These are phyloP conservation scores for Chenopodium berlandieri DNA, from an alignment of 148 eudicot genomes.

Conservation along the genomic window DNA sequence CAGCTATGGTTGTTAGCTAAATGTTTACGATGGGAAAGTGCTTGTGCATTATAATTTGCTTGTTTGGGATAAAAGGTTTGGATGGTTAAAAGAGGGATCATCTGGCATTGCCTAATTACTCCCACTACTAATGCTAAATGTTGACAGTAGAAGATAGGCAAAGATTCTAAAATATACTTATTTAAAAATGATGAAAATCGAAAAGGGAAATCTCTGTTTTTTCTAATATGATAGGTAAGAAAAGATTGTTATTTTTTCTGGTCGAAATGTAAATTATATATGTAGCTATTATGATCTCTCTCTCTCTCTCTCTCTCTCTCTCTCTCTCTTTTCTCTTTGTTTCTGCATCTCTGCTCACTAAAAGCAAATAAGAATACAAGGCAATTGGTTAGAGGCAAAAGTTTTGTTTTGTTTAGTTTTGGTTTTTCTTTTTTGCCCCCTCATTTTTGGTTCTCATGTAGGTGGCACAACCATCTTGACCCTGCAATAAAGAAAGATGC, in stretches of 20 bases:
- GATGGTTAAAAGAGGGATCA: neutral
- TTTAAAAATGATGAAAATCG: too few species aligned
- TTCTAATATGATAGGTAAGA: neutral
- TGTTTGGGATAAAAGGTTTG: neutral
- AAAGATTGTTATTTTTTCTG: too few species aligned
- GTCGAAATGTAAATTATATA: neutral
- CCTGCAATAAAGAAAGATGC: slow-evolving; percentile 81
- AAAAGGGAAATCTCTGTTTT: neutral
- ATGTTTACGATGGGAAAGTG: neutral
- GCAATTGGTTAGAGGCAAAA: neutral
- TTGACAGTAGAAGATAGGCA: neutral
- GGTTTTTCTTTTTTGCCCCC: neutral
- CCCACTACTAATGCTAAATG: neutral
- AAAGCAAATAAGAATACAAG: neutral
- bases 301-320: too few species aligned
- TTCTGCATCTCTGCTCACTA: neutral
- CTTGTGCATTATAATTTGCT: neutral
- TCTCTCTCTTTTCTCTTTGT: neutral
- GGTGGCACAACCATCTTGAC: slow-evolving; percentile 91
- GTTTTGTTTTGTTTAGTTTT: neutral
- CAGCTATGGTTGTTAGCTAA: neutral
- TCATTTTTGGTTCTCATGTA: slow-evolving; percentile 16
- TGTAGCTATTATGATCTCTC: neutral
- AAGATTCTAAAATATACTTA: neutral
- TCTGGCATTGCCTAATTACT: neutral